These are phyloP conservation scores for Boletus subcaerulescens DNA, from an alignment of 768 basidiomycete genomes.

Conservation along the genomic window DNA sequence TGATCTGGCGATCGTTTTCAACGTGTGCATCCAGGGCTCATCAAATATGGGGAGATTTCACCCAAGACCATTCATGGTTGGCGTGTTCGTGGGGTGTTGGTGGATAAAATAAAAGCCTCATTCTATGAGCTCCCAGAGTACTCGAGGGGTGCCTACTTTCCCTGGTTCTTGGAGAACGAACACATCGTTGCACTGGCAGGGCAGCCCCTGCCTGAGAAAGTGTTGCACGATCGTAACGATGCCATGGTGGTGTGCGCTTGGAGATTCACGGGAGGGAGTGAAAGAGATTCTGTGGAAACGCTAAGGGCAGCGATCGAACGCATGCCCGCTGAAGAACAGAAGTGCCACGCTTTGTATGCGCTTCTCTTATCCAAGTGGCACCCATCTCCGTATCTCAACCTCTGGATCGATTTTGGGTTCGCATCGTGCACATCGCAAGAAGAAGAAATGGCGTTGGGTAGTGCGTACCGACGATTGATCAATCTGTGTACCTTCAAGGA, in stretches of 20 bases:
- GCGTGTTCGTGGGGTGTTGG: slow-evolving; percentile 1
- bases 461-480: not conserved
- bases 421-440: not conserved
- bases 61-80: slow-evolving; percentile 1
- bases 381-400: not conserved
- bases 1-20: not conserved
- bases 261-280: slow-evolving; percentile 4
- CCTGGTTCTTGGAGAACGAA: slow-evolving; percentile 5
- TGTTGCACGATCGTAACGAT: not conserved
- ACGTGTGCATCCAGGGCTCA: not conserved
- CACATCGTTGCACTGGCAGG: not conserved
- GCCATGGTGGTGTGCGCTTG: not conserved
- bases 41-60: not conserved
- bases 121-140: not conserved
- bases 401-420: slow-evolving; percentile 3
- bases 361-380: not conserved
- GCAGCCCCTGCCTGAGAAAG: not conserved
- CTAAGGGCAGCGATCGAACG: not conserved
- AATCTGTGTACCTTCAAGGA: not conserved
- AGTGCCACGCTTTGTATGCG: not conserved
- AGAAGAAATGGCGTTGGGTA: not conserved
- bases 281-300: not conserved
- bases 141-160: not conserved
- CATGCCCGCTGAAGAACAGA: not conserved
- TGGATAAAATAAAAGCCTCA: not conserved